Evolutionary conservation across 2,329 filamentous ascomycete species (phyloP), one percentile per base, ranked within the genome.

Genomic region (Fusarium concolor): DNA sequence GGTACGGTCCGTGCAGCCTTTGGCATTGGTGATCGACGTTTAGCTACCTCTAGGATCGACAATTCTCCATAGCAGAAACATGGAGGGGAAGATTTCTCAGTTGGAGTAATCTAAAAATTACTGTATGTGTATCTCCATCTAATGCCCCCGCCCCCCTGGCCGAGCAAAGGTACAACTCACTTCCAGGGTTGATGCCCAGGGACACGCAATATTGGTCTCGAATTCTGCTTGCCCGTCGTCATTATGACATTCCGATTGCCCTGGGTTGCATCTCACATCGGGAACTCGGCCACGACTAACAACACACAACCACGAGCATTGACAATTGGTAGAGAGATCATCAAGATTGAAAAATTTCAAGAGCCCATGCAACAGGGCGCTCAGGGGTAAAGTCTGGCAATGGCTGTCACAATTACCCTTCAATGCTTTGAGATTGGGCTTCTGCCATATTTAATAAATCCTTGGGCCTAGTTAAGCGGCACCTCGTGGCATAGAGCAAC

Each of bases 1-100:
- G 65, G 62, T 61, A 65, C 59, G 58, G 70, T 72, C 70, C 62
- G 67, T 72, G 70, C 58, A 65, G 62, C 39, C 55, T 65, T 58
- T 47, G 28, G 28, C 29, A 8, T 31, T 31, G 29, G 49, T 41
- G 63, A 64, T 59, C 63, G 56, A 57, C 65, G 51, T 53, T 56
- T 66, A 58, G 67, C 37, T 62, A 50, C 67, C 18, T 66, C 41
- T 22, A 45, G 26, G 66, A 68, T 69, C 66, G 38, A 59, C 62
- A 28, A 22, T 41, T 53, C 49, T 63, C 66, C 53, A 46, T 50
- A 50, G 17, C 49, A 51, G 28, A 33, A 63, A 43, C 42, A 29
- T 53, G 26, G 52, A 67, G 56, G 49, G 37, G 41, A 50, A 45
- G 20, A 63, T 44, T 43, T 49, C 44, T 51, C 53, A 31, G 26